phyloP scores from a whole-genome alignment of 495 filamentous ascomycete genomes.

The Neurospora sp. region DNA sequence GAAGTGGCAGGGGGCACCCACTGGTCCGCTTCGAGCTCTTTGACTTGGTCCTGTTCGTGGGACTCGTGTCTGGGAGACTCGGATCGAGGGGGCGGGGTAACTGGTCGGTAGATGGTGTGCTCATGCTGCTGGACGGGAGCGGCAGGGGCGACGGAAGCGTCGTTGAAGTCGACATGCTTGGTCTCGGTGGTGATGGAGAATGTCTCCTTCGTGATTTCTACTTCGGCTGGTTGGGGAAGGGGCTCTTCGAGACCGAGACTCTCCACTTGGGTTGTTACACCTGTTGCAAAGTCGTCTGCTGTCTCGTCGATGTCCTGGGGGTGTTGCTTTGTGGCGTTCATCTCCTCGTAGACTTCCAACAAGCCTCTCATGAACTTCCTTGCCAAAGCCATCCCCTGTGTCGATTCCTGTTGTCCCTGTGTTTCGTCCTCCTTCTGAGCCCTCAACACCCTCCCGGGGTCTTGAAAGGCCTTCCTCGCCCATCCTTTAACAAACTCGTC shows the following conservation, averaged over 20 bases:
- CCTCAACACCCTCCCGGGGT: neutral
- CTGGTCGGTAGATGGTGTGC: neutral
- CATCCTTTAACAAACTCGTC: neutral
- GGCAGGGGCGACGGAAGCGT: neutral
- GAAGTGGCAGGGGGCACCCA: neutral
- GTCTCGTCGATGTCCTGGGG: neutral
- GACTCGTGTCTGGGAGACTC: neutral
- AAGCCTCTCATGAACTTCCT: neutral
- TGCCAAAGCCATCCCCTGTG: neutral
- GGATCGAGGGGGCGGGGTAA: neutral
- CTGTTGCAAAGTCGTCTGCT: neutral
- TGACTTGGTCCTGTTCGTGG: neutral
- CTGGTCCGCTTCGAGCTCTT: neutral
- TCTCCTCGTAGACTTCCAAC: neutral
- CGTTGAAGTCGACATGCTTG: neutral
- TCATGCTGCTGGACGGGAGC: neutral
- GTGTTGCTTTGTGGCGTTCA: neutral
- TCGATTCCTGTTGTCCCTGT: neutral
- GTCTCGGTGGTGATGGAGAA: neutral
- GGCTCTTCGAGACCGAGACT: neutral
- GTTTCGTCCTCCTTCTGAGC: neutral
- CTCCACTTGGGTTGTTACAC: neutral
- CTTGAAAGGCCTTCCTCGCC: neutral
- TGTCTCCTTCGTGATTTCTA: neutral
- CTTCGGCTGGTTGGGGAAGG: neutral